Evolutionary conservation across 1,284 basidiomycete species (phyloP).

Genomic region (Leccinum variabile): DNA sequence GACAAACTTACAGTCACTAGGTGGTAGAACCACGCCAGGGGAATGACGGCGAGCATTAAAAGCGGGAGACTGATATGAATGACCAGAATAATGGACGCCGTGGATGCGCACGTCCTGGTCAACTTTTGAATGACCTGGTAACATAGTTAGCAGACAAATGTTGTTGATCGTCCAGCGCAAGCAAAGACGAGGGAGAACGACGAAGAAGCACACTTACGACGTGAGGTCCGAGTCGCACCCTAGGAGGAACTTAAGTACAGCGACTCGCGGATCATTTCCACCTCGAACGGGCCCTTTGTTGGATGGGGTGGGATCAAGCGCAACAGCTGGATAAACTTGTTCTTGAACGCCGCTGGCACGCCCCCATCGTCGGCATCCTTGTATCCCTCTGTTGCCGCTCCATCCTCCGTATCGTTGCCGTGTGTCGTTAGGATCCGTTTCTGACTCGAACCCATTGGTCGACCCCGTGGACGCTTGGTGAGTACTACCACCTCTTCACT

Average conservation of each 20-base stretch:
- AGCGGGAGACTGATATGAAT: too few species aligned
- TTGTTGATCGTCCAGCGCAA: background rate
- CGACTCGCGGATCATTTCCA: conserved; percentile 79
- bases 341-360: conserved; percentile 38
- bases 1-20: too few species aligned
- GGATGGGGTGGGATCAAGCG: conserved; percentile 66
- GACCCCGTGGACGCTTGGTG: conserved; percentile 20
- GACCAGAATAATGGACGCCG: too few species aligned
- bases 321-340: conserved; percentile 74
- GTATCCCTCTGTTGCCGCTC: conserved; percentile 2
- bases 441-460: conserved; percentile 14
- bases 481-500: conserved; percentile 20
- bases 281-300: conserved; percentile 86
- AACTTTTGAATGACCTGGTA: too few species aligned
- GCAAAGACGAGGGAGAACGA: conserved; percentile 3
- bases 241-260: conserved; percentile 88
- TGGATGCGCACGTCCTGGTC: too few species aligned
- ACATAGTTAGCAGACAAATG: too few species aligned
- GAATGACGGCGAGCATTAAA: too few species aligned
- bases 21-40: too few species aligned
- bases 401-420: conserved; percentile 10
- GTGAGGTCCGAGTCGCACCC: background rate
- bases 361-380: conserved; percentile 18
- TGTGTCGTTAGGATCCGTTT: conserved; percentile 12
- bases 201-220: background rate